Conservation (phyloP, 805 yeast genomes). For the Barnettozyma botsteinii region DNA sequence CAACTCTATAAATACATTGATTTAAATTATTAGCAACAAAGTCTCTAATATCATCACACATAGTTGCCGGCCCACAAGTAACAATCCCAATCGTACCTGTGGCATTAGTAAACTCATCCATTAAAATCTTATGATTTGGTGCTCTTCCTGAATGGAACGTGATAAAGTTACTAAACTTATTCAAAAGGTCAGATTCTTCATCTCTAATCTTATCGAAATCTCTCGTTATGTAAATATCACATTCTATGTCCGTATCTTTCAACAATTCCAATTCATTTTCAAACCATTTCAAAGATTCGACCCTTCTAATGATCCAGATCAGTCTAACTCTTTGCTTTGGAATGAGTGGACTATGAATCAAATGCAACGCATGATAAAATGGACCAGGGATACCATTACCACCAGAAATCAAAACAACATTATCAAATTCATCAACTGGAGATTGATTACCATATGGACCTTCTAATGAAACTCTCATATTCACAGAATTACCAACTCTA, state of each 20-base stretch:
- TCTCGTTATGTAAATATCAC: constrained; percentile 39
- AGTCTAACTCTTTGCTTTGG: constrained; percentile 37
- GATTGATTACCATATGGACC: constrained; percentile 55
- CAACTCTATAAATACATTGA: constrained; percentile 45
- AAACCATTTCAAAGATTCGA: constrained; percentile 47
- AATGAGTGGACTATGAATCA: constrained; percentile 20
- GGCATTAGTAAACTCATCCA: constrained; percentile 33
- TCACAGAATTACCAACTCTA: constrained; percentile 3
- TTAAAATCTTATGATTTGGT: constrained; percentile 33
- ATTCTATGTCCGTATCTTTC: constrained; percentile 33
- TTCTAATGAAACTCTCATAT: constrained; percentile 41
- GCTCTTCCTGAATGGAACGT: constrained; percentile 44
- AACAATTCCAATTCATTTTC: constrained; percentile 17
- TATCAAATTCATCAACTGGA: constrained; percentile 34
- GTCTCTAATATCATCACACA: constrained; percentile 54
- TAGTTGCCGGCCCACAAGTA: constrained; percentile 59
- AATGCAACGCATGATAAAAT: constrained; percentile 35
- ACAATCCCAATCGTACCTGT: constrained; percentile 45
- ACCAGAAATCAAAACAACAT: constrained; percentile 40
- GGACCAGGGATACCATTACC: constrained; percentile 52
- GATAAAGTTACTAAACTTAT: constrained; percentile 18
- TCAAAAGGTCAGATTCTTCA: constrained; percentile 1
- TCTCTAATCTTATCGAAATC: constrained; percentile 14
- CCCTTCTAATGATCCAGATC: constrained; percentile 59
- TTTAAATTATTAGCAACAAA: constrained; percentile 39